Base-by-base conservation (phyloP, 2,329 filamentous ascomycete species). In the Ophiostoma fasciatum region DNA sequence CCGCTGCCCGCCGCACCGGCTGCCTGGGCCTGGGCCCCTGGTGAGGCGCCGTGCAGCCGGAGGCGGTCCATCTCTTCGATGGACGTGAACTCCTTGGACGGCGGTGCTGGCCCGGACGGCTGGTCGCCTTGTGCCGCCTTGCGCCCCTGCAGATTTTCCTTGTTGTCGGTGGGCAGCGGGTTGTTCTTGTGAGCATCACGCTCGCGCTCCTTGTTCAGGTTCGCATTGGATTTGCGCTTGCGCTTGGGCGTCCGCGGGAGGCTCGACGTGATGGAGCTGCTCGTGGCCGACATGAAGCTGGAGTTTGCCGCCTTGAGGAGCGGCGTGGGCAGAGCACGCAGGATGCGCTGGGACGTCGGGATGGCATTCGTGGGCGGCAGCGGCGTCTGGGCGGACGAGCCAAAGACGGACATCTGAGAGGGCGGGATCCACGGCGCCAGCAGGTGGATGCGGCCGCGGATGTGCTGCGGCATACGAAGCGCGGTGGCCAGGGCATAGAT, bases 401-500 rank as follows among this genome's bases (percentile, higher is more conserved):
- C 77, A 45, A 87, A 78, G 14, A 80, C 76, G 36, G 77, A 85
- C 66, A 94, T 80, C 53, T 94, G 85, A 5, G 84, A 96, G 0
- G 90, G 90, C 1, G 90, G 90, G 31, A 98, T 96, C 90, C 85
- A 94, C 0, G 90, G 90, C 1, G 90, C 88, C 8, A 98, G 68
- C 3, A 98, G 71, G 56, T 98, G 90, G 37, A 98, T 90, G 36
- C 84, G 79, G 15, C 90, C 90, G 6, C 87, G 79, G 42, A 98
- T 92, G 51, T 94, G 83, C 49, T 94, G 87, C 4, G 90, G 90
- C 72, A 98, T 93, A 30, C 90, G 82, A 30, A 98, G 65, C 0
- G 90, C 90, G 0, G 90, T 96, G 0, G 90, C 90, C 14, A 98
- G 70, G 2, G 90, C 90, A 52, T 98, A 98, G 35, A 98, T 93